A percentile compares a stretch with the other conserved stretches of the same genome.
Evolutionary conservation across 139 green algal species (phyloP).

Genomic region (Desmodesmus armatus): DNA sequence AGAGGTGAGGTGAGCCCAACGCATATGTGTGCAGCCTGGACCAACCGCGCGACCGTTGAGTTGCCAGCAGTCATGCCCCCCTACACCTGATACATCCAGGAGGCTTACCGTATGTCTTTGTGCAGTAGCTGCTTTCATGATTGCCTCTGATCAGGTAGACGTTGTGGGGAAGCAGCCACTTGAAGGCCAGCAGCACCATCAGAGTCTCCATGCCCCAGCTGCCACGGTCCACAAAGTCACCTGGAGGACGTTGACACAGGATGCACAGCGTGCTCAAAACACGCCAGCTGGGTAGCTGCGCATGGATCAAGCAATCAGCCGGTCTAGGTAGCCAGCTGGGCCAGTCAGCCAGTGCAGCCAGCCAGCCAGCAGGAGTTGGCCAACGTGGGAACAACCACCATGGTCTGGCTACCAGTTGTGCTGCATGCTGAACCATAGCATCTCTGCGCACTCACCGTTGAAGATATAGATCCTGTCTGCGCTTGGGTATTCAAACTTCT

Average conservation of each 20-base stretch:
- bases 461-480: constrained; percentile 66
- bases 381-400: no score
- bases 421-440: no score
- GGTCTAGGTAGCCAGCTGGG: background rate
- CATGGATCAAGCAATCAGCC: background rate
- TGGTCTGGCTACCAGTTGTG: no score
- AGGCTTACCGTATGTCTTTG: no score
- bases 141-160: constrained; percentile 95
- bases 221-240: constrained; percentile 91
- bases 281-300: no score
- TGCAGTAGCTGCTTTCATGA: constrained; percentile 88
- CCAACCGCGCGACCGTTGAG: no score
- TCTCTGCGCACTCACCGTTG: constrained; percentile 76
- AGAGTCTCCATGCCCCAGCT: constrained; percentile 95
- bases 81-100: no score
- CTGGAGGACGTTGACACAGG: no score
- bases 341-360: background rate
- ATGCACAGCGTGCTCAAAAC: no score
- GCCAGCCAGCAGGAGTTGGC: background rate
- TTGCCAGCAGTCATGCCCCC: no score
- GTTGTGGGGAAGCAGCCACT: constrained; percentile 82
- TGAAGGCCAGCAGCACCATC: constrained; percentile 81
- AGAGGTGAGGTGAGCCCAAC: no score
- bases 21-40: no score
- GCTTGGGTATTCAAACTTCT: constrained; percentile 45